Evolutionary conservation across 176 grass and related monocot genomes (phyloP).

Genomic region (Elaeis guineensis): DNA sequence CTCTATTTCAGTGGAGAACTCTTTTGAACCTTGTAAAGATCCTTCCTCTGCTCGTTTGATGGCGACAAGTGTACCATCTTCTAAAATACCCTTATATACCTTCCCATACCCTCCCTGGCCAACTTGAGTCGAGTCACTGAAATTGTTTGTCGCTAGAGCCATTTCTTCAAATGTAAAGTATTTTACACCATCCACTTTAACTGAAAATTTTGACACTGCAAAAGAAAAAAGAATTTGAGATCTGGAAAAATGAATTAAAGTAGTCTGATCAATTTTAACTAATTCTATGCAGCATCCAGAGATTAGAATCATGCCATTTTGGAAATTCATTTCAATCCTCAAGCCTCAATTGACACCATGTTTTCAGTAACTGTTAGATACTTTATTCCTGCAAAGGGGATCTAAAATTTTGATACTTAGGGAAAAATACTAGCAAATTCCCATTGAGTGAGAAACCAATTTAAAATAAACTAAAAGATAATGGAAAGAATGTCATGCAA

Average conservation of each 20-base stretch:
- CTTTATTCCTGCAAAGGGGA: no score
- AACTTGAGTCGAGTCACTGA: conserved; percentile 55
- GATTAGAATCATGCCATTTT: no score
- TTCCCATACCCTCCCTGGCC: conserved; percentile 94
- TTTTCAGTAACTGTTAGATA: no score
- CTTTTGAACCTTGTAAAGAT: conserved; percentile 87
- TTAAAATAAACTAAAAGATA: no score
- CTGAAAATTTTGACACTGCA: conserved; percentile 53
- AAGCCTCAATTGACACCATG: no score
- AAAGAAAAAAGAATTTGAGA: conserved; percentile 7
- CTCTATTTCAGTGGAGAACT: conserved; percentile 92
- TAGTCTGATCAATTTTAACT: no score
- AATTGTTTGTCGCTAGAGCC: conserved; percentile 56
- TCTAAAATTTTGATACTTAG: no score
- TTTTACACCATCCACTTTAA: conserved; percentile 76
- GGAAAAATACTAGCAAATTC: no score
- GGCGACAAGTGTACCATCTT: conserved; percentile 67
- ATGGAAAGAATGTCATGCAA: no score
- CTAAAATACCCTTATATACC: conserved; percentile 73
- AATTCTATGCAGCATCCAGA: no score
- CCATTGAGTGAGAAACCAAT: no score
- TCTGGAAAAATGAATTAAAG: not conserved
- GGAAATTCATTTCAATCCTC: no score
- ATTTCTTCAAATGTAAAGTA: conserved; percentile 85
- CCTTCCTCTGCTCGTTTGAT: conserved; percentile 86